Conservation (phyloP, 768 basidiomycete genomes). For the Sarcomyxa edulis region DNA sequence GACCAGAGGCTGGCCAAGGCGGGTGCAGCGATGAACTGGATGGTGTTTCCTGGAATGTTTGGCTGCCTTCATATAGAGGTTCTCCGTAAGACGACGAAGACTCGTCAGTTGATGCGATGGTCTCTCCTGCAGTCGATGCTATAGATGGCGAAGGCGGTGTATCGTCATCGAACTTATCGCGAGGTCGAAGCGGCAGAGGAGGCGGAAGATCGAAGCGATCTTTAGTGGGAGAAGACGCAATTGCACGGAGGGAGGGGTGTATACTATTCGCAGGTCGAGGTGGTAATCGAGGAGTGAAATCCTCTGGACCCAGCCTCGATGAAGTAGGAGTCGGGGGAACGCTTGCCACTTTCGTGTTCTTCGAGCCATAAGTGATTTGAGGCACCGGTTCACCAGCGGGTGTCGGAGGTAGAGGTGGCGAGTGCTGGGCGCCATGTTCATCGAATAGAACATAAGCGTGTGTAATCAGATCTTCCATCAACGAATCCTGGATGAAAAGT, state of each 20-base stretch:
- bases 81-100: conserved; percentile 9
- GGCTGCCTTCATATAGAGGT: no score
- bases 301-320: conserved; percentile 37
- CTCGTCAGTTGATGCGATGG: no score
- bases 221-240: conserved; percentile 42
- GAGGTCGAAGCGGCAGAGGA: conserved; percentile 18
- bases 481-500: conserved; percentile 25
- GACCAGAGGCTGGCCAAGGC: no score
- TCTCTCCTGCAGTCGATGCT: conserved; percentile 18
- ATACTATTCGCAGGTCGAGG: conserved; percentile 67
- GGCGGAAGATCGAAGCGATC: conserved; percentile 23
- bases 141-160: conserved; percentile 21
- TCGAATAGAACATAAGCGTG: conserved; percentile 67
- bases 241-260: conserved; percentile 65
- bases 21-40: no score
- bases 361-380: conserved; percentile 61
- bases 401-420: conserved; percentile 71
- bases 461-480: conserved; percentile 85
- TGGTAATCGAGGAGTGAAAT: conserved; percentile 72
- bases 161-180: conserved; percentile 19
- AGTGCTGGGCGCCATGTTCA: conserved; percentile 36
- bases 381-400: conserved; percentile 60
- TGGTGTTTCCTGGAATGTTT: no score
- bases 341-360: conserved; percentile 58
- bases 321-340: conserved; percentile 29